Percentiles rank a stretch among this genome's conserved stretches.
phyloP scores from a whole-genome alignment of 179 eudicot species.

The Silene vulgaris region DNA sequence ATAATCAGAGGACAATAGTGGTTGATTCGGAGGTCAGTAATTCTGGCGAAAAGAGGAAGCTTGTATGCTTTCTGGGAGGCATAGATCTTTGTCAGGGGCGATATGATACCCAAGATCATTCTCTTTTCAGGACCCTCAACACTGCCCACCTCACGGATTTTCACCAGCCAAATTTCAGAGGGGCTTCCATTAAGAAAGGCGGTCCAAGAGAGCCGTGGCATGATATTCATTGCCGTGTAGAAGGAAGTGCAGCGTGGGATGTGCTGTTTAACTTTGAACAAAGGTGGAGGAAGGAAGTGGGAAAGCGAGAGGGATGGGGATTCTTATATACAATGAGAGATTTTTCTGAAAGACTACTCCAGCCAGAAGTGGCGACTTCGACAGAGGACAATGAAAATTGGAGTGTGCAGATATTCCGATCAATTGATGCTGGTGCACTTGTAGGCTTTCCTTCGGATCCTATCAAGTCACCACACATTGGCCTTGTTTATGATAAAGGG shows the following conservation, averaged over 20 bases:
- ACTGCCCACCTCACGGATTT: constrained; percentile 48
- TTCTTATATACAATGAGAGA: constrained; percentile 31
- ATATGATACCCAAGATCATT: constrained; percentile 54
- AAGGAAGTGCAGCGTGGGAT: constrained; percentile 81
- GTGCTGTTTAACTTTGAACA: constrained; percentile 71
- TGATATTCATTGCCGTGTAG: constrained; percentile 63
- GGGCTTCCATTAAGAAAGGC: constrained; percentile 49
- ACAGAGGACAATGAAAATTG: constrained; percentile 36
- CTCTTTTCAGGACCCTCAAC: constrained; percentile 47
- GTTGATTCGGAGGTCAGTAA: constrained; percentile 38
- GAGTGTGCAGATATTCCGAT: constrained; percentile 69
- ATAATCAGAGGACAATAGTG: constrained; percentile 65
- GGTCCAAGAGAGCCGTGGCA: constrained; percentile 90
- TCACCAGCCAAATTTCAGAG: constrained; percentile 64
- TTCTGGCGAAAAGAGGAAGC: constrained; percentile 29
- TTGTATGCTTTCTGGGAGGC: constrained; percentile 60
- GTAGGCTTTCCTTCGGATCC: constrained; percentile 37
- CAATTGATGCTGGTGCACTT: constrained; percentile 61
- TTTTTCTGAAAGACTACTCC: constrained; percentile 31
- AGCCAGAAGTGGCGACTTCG: constrained; percentile 15
- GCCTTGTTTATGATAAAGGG: constrained; percentile 45
- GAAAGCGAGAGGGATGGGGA: constrained; percentile 15
- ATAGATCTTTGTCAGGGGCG: constrained; percentile 71
- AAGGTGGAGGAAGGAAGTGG: constrained; percentile 62
- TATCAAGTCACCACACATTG: constrained; percentile 27